phyloP scores from a whole-genome alignment of 2,329 filamentous ascomycete species.

The Talaromyces sp. region DNA sequence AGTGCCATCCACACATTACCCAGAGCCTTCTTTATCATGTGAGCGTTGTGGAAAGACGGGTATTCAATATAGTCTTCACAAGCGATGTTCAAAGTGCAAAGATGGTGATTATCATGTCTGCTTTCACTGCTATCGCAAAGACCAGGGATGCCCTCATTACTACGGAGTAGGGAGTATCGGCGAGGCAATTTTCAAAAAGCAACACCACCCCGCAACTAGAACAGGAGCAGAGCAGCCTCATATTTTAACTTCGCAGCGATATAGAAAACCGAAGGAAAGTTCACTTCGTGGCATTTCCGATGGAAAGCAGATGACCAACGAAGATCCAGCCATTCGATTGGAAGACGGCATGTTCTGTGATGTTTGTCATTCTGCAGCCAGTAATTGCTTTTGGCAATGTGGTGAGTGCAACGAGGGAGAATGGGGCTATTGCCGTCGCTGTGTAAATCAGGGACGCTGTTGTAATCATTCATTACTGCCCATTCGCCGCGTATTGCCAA shows the following conservation, averaged over 20 bases:
- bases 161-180: slow-evolving; percentile 77
- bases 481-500: slow-evolving; percentile 52
- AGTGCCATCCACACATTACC: slow-evolving; percentile 39
- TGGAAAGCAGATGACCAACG: slow-evolving; percentile 51
- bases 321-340: slow-evolving; percentile 62
- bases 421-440: slow-evolving; percentile 88
- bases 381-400: slow-evolving; percentile 87
- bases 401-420: slow-evolving; percentile 82
- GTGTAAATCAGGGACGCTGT: slow-evolving; percentile 73
- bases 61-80: slow-evolving; percentile 82
- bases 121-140: slow-evolving; percentile 68
- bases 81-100: slow-evolving; percentile 68
- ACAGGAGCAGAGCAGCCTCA: slow-evolving; percentile 45
- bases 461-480: slow-evolving; percentile 80
- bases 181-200: slow-evolving; percentile 57
- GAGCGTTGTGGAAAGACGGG: slow-evolving; percentile 62
- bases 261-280: slow-evolving; percentile 22
- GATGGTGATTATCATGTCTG: slow-evolving; percentile 74
- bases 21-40: slow-evolving; percentile 70
- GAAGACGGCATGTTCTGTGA: slow-evolving; percentile 82
- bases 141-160: slow-evolving; percentile 78
- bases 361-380: slow-evolving; percentile 65
- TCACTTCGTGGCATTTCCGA: slow-evolving; percentile 27
- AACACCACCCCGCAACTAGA: slow-evolving; percentile 36
- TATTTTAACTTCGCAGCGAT: slow-evolving; percentile 38